phyloP scores from a whole-genome alignment of 352 stramenopile genomes.

The Globisporangium barbulae region DNA sequence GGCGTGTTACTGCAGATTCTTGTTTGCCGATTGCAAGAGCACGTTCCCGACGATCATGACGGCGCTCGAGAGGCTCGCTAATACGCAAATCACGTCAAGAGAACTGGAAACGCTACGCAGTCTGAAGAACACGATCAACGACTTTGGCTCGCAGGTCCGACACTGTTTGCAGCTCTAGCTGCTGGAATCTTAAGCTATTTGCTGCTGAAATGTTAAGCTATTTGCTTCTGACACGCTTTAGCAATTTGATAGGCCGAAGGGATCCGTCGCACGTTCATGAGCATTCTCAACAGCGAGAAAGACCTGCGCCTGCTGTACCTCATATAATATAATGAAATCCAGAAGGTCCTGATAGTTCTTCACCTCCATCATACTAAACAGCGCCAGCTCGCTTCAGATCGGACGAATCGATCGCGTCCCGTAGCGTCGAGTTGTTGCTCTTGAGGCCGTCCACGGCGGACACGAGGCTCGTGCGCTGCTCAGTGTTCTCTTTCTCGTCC shows the following conservation, averaged over 20 bases:
- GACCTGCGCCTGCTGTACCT: constrained; percentile 28
- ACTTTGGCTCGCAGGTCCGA: constrained; percentile 21
- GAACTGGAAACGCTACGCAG: constrained; percentile 27
- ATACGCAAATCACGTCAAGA: constrained; percentile 16
- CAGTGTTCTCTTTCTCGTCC: no score
- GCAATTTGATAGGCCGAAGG: constrained; percentile 14
- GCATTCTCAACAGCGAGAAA: constrained; percentile 30
- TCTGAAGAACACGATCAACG: constrained; percentile 37
- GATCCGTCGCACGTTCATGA: constrained; percentile 23
- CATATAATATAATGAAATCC: no score
- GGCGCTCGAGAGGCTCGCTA: constrained; percentile 16
- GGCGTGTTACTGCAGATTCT: not conserved
- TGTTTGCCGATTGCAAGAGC: constrained; percentile 15
- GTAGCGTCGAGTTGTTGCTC: no score
- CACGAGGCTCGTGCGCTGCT: no score
- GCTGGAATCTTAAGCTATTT: no score
- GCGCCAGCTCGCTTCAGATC: no score
- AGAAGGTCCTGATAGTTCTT: no score
- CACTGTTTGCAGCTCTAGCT: not conserved
- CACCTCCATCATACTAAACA: no score
- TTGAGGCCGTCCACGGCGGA: no score
- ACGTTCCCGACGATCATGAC: constrained; percentile 14
- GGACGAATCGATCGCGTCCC: no score
- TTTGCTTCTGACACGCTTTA: not conserved
- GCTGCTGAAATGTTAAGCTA: no score